Conservation (phyloP, 306 rosid species). For the Cucumis sativus region DNA sequence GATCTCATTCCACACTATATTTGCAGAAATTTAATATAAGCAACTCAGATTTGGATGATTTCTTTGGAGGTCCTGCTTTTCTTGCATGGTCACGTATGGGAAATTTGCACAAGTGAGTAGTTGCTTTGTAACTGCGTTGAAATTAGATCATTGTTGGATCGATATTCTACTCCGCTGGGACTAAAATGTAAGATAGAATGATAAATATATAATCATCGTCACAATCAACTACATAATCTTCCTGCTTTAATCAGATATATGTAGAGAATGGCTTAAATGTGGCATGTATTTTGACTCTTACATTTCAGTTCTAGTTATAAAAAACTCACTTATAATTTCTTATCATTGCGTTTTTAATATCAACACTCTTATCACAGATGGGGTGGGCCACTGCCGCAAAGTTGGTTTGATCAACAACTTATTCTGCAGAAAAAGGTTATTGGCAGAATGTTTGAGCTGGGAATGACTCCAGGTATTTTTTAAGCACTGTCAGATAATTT, state of each 20-base stretch:
- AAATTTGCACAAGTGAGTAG: slow-evolving; percentile 75
- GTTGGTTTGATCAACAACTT: slow-evolving; percentile 81
- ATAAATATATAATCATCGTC: background rate
- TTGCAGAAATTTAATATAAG: slow-evolving; percentile 62
- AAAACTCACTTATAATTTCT: background rate
- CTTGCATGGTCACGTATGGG: slow-evolving; percentile 98
- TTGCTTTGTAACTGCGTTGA: background rate
- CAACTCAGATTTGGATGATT: slow-evolving; percentile 57
- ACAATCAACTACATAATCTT: background rate
- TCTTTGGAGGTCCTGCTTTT: slow-evolving; percentile 94
- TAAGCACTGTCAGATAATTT: background rate
- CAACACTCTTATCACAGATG: slow-evolving; percentile 31
- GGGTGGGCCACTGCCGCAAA: slow-evolving; percentile 91
- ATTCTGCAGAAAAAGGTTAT: slow-evolving; percentile 69
- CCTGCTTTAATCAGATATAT: background rate
- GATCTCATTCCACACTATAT: slow-evolving; percentile 1
- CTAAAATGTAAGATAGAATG: background rate
- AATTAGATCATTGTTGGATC: background rate
- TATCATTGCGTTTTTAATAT: background rate
- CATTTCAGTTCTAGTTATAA: background rate
- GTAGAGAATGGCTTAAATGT: background rate
- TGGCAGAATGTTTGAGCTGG: slow-evolving; percentile 67
- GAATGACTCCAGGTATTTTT: slow-evolving; percentile 80
- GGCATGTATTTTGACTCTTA: background rate
- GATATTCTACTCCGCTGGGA: background rate